Evolutionary conservation across 2,329 filamentous ascomycete genomes (phyloP), one percentile per base, ranked within the genome.

Genomic region (Periconia sp.): DNA sequence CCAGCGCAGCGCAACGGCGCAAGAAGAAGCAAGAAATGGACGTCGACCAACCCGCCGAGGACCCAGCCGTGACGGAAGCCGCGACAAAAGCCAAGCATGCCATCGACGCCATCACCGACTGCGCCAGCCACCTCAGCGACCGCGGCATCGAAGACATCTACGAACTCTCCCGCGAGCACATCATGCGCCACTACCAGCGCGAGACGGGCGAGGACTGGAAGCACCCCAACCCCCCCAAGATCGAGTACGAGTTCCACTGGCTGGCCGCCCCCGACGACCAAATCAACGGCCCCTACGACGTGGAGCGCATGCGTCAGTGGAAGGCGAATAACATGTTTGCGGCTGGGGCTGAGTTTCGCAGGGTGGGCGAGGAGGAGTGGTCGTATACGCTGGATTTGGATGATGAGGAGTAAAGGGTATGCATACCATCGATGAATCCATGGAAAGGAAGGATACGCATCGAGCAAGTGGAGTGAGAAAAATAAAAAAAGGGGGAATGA

Each of bases 211-310:
- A 96, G 64, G 85, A 89, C 9, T 99, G 94, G 94, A 77, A 82
- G 49, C 84, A 85, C 41, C 77, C 79, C 6, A 66, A 75, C 45
- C 68, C 73, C 20, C 69, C 67, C 17, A 65, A 66, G 20, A 52
- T 63, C 49, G 83, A 85, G 80, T 99, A 93, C 92, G 90, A 97
- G 74, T 99, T 91, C 72, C 84, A 91, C 54, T 99, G 94, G 94
- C 87, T 86, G 40, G 92, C 96, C 71, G 91, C 90, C 17, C 82
- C 92, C 41, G 93, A 96, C 67, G 90, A 84, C 11, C 82, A 85
- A 45, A 83, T 84, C 53, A 91, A 99, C 73, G 94, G 94, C 0
- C 93, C 94, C 0, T 99, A 92, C 72, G 91, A 97, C 68, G 84
- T 82, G 8, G 73, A 81, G 6, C 93, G 88, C 37, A 97, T 99